Conservation (phyloP, 305 asterid species). For the Solanum hybrid region DNA sequence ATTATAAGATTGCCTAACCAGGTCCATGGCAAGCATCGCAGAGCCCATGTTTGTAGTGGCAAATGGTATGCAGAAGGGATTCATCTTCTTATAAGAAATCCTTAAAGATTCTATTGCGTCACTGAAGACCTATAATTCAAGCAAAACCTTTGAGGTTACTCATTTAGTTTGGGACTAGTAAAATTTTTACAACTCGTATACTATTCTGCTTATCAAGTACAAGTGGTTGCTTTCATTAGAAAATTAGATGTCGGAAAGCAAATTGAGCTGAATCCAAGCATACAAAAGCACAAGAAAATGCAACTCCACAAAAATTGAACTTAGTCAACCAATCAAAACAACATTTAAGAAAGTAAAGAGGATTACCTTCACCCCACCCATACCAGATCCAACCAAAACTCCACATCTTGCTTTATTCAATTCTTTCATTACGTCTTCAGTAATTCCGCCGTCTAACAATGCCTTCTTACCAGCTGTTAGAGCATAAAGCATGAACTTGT, state of each 20-base stretch:
- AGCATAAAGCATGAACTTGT: conserved; percentile 91
- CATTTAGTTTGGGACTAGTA: background rate
- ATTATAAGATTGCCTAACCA: conserved; percentile 29
- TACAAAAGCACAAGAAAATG: background rate
- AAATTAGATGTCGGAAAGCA: background rate
- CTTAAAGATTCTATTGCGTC: conserved; percentile 89
- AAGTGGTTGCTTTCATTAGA: background rate
- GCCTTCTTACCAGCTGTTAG: conserved; percentile 96
- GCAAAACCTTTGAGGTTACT: background rate
- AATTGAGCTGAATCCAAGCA: background rate
- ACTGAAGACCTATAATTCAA: conserved; percentile 51
- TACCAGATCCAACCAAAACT: conserved; percentile 82
- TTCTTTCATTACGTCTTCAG: conserved; percentile 67
- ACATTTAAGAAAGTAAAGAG: background rate
- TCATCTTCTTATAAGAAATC: conserved; percentile 88
- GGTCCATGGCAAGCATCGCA: conserved; percentile 92
- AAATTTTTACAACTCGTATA: background rate
- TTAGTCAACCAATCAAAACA: conserved; percentile 1
- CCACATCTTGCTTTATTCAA: conserved; percentile 77
- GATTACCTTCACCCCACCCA: conserved; percentile 94
- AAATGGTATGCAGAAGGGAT: conserved; percentile 92
- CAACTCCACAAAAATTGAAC: background rate
- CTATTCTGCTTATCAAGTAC: background rate
- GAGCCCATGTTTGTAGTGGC: conserved; percentile 97
- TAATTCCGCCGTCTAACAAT: conserved; percentile 74